Evolutionary conservation across 2,329 filamentous ascomycete genomes (phyloP).

Genomic region (Neopestalotiopsis sp.): DNA sequence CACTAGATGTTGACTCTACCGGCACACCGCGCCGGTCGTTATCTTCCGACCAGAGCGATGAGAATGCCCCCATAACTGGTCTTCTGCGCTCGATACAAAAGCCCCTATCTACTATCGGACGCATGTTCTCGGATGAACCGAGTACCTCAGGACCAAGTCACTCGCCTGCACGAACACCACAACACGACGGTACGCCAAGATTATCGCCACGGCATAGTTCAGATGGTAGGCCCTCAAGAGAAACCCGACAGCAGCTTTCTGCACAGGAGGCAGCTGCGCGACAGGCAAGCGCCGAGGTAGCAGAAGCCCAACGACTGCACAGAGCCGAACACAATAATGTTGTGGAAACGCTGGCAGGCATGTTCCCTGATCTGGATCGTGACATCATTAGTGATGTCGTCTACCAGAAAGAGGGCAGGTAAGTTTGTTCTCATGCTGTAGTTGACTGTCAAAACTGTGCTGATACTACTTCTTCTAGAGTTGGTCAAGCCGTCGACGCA

Average conservation of each 20-base stretch:
- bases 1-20: conserved; percentile 44
- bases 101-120: conserved; percentile 87
- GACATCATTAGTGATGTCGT: conserved; percentile 98
- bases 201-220: conserved; percentile 37
- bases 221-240: conserved; percentile 39
- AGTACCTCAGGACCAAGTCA: conserved; percentile 46
- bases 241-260: conserved; percentile 55
- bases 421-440: conserved; percentile 42
- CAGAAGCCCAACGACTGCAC: conserved; percentile 84
- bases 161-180: conserved; percentile 38
- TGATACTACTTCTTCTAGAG: conserved; percentile 34
- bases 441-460: conserved; percentile 3
- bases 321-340: conserved; percentile 86
- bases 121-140: conserved; percentile 84
- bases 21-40: conserved; percentile 57
- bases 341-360: conserved; percentile 90
- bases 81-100: conserved; percentile 89
- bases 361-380: conserved; percentile 95
- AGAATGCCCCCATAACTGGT: conserved; percentile 81
- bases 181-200: conserved; percentile 40
- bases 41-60: conserved; percentile 64
- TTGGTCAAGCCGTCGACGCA: conserved; percentile 84
- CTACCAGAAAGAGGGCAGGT: conserved; percentile 92
- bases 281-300: conserved; percentile 88
- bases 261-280: conserved; percentile 88